Base-by-base conservation (phyloP, 1,139 yeast species). In the Kazachstania sp. region DNA sequence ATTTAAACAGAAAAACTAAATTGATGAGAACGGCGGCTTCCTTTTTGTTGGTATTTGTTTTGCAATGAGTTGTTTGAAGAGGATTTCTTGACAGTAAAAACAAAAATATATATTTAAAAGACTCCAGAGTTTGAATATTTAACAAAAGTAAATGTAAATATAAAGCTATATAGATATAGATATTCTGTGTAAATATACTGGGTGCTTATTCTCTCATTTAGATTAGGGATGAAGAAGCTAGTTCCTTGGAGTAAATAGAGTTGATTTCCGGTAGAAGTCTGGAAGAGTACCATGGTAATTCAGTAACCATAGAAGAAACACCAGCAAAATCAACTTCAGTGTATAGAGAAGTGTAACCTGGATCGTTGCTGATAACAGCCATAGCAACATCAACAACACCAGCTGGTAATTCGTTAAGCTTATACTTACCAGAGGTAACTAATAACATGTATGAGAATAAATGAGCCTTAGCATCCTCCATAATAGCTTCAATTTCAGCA, bases 401-500 rank as follows among this genome's bases (percentile, higher is more conserved):
- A 32, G 46, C 43, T 44, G 46, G 46, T 32, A 44, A 29, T 4
- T 38, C 37, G 16, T 13, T 11, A 5, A 43, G 28, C 30, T 40
- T 26, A 15, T 34, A n/a, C 15, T 20, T 26, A 34, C 44, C 44
- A 41, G 16, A 9, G 19, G 32, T 16, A 15, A 44, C 30, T 15
- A 44, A 18, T 16, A 15, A 8, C 43, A 44, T 35, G 28, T 44
- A 44, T 11, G 34, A 20, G 15, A 31, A 16, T 15, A 44, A 20
- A 18, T 44, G 38, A 34, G 23, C 11, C 16, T 39, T 32, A 16
- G 39, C 46, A 32, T 44, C 46, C 20, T 23, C 28, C 39, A 44
- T 32, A 35, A 44, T 31, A 34, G 86, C 90, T 66, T 82, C 95
- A 60, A 81, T 97, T 55, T 96, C 86, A 62, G 95, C 92, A 66